Evolutionary conservation across 2,329 filamentous ascomycete genomes (phyloP).

Genomic region (Chrysosporium queenslandicum): DNA sequence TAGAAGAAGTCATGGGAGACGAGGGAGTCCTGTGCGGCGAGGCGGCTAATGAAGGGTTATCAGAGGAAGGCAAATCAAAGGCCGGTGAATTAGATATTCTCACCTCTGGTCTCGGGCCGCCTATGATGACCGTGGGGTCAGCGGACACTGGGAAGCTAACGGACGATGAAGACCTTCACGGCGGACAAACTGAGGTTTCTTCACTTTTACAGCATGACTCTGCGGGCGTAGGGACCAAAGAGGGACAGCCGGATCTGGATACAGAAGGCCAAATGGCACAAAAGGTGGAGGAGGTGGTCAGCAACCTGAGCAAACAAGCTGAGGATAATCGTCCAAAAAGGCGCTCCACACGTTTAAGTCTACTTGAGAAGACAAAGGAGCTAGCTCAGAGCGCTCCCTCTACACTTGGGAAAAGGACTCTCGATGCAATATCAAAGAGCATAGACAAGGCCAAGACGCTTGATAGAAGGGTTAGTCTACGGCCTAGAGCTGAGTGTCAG

Average conservation of each 20-base stretch:
- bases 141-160: neutral
- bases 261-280: neutral
- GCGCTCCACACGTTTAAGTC: slow-evolving; percentile 37
- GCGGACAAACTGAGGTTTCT: neutral
- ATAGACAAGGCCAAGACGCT: slow-evolving; percentile 48
- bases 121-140: neutral
- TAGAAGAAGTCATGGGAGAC: neutral
- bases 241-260: neutral
- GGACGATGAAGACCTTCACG: neutral
- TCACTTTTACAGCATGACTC: neutral
- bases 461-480: slow-evolving; percentile 47
- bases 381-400: slow-evolving; percentile 41
- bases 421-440: slow-evolving; percentile 45
- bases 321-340: slow-evolving; percentile 25
- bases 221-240: neutral
- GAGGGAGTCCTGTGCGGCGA: neutral
- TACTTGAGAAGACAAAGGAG: slow-evolving; percentile 38
- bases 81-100: neutral
- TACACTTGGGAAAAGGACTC: slow-evolving; percentile 51
- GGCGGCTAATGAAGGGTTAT: neutral
- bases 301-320: slow-evolving; percentile 17
- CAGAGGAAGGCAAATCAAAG: neutral
- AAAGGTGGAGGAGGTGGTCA: slow-evolving; percentile 20
- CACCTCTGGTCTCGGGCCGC: neutral
- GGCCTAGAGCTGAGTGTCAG: slow-evolving; percentile 36